Base-by-base conservation (phyloP, 495 filamentous ascomycete genomes). In the Trichoderma reesei region DNA sequence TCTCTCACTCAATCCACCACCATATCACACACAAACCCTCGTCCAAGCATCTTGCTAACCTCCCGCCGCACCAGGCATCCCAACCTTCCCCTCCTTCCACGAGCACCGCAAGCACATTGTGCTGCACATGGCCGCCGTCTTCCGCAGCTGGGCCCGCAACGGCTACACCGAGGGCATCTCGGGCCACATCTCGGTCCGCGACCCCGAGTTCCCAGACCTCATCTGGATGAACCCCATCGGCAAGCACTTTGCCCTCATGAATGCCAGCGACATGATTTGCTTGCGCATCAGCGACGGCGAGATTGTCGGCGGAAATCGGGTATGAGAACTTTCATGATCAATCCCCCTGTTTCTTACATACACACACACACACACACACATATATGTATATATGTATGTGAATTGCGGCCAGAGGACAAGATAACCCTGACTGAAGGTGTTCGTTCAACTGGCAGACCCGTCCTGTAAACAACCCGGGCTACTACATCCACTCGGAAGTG, bases 401-500 rank as follows among this genome's bases (percentile, higher is more conserved):
- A 20, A 11, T 59, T 59, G 18, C 14, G n/a, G 41, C n/a, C 4
- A 4, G 5, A 16, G 7, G 34, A 13, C 59, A n/a, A 36, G 14
- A 10, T 5, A 60, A 33, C 20, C n/a, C 31, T 18, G 34, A 8
- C 31, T 16, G 0, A 26, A 26, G 26, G 26, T 26, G 26, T 26
- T 26, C 26, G 26, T 26, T 26, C 26, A 26, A 26, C 26, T 26
- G 26, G 5, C 16, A 77, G 37, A 81, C 64, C 79, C 82, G 80
- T 75, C 82, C 38, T 75, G 70, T 20, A 72, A 78, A 72, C 82
- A 75, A 65, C 64, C 82, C 14, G 80, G 83, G 11, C 3, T 90
- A 88, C 69, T 77, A 85, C 65, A 91, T 91, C 69, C 88, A 85
- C 69, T 75, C 75, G 20, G 79, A 79, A 44, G 80, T 85, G 33